phyloP scores from a whole-genome alignment of 106 monocot species.

The Hemerocallis citrina region DNA sequence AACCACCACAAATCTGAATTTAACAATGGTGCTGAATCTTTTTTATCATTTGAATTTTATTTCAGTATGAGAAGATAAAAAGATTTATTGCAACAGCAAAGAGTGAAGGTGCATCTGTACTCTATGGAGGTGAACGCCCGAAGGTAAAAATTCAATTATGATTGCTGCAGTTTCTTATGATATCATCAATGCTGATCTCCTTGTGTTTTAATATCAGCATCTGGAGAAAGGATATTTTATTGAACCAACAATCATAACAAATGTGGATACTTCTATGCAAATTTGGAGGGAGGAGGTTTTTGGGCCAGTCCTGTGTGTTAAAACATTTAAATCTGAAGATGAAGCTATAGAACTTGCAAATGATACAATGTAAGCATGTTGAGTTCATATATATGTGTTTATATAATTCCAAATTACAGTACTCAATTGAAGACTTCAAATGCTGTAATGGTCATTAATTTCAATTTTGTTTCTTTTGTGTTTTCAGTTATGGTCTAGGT shows the following conservation, averaged over 20 bases:
- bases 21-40: too few species aligned
- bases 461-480: not conserved
- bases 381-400: not conserved
- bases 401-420: not conserved
- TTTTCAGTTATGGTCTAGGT: slow-evolving; percentile 73
- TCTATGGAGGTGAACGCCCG: slow-evolving; percentile 69
- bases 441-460: not conserved
- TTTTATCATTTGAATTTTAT: too few species aligned
- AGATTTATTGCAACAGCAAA: slow-evolving; percentile 78
- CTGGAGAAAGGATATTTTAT: slow-evolving; percentile 72
- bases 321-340: slow-evolving; percentile 78
- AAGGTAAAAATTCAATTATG: slow-evolving; percentile 26
- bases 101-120: slow-evolving; percentile 80
- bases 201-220: slow-evolving; percentile 41
- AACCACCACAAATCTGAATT: too few species aligned
- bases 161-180: not conserved
- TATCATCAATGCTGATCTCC: not conserved
- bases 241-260: slow-evolving; percentile 69
- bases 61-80: slow-evolving; percentile 90
- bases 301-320: slow-evolving; percentile 91
- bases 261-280: slow-evolving; percentile 85
- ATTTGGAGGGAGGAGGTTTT: slow-evolving; percentile 98
- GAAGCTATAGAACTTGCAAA: slow-evolving; percentile 97
- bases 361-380: slow-evolving; percentile 55
- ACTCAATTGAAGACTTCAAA: not conserved